A percentile compares a stretch with the other conserved stretches of the same genome.
Evolutionary conservation across 2,329 filamentous ascomycete genomes (phyloP).

Genomic region (Parafenestella ontariensis): DNA sequence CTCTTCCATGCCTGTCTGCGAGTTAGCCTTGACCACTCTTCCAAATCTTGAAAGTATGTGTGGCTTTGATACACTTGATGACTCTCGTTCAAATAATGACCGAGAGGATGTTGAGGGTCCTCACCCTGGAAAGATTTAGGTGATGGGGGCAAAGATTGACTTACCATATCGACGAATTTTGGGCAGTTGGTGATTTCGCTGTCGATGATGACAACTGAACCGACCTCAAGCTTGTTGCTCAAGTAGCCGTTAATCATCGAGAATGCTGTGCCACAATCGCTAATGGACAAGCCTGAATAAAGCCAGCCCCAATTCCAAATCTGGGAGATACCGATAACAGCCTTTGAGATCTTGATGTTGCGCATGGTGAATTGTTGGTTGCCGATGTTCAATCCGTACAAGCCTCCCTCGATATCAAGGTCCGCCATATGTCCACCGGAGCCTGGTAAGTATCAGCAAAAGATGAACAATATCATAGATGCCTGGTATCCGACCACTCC

Average conservation of each 20-base stretch:
- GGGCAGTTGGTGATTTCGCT: constrained; percentile 59
- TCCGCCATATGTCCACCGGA: constrained; percentile 58
- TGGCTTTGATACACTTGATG: background rate
- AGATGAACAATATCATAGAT: background rate
- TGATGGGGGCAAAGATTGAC: background rate
- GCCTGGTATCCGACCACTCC: background rate
- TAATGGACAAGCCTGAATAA: constrained; percentile 59
- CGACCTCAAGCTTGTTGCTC: constrained; percentile 52
- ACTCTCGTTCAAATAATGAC: background rate
- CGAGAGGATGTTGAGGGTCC: too few species aligned
- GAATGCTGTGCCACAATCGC: constrained; percentile 62
- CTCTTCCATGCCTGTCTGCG: constrained; percentile 36
- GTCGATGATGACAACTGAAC: constrained; percentile 66
- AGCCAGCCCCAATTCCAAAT: constrained; percentile 69
- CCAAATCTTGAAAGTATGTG: background rate
- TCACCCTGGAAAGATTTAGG: too few species aligned
- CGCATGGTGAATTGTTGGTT: constrained; percentile 66
- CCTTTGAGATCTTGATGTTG: constrained; percentile 62
- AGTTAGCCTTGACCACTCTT: background rate
- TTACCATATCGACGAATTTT: constrained; percentile 57
- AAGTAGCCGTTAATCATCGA: constrained; percentile 53
- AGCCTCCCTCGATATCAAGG: constrained; percentile 54
- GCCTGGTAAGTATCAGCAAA: constrained; percentile 25
- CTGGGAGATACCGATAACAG: constrained; percentile 62
- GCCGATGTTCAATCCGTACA: constrained; percentile 53